Evolutionary conservation across 768 basidiomycete species (phyloP), one percentile per base, ranked within the genome.

Genomic region (Trametes cinnabarina): DNA sequence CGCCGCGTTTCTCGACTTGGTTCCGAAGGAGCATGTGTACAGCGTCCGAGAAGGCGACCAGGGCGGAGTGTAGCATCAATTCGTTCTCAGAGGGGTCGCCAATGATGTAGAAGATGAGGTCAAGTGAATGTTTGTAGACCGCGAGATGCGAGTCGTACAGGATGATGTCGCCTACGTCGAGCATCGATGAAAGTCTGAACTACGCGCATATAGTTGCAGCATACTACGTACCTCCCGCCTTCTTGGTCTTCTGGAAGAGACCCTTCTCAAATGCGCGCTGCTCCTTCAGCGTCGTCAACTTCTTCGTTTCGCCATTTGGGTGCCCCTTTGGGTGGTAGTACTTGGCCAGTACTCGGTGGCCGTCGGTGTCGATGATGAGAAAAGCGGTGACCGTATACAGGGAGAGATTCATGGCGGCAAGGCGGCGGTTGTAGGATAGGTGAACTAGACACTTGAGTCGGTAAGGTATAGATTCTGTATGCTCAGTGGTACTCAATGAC

Each of bases 261-360:
- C 90, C 90, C 77, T 97, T 96, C 78, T 99, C 97, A 70, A 98
- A 98, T 9, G 87, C 83, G 51, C 91, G 88, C 71, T 97, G 96
- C 68, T 99, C 96, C 72, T 98, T 98, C 64, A 93, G 70, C 5
- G 84, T 83, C 14, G 78, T 74, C 25, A 89, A 77, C 46, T 82
- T 78, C 65, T 88, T 88, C 41, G 66, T 66, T 73, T 90, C 77
- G 73, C 84, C 79, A 40, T 81, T 74, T 0, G 82, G 82, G 61
- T 85, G 81, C 53, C 78, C 79, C 70, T 68, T 88, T 79, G n/a
- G 92, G 80, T 52, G 82, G 70, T 96, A 98, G 78, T 98, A 98
- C 72, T 98, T 98, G 28, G 96, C 91, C 10, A 99, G 82, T 25
- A 98, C 89, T 48, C 97, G 90, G 68, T 92, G 88, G 20, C 95